Base-by-base conservation (phyloP, 2,329 filamentous ascomycete species). In the Botrytis paeoniae region DNA sequence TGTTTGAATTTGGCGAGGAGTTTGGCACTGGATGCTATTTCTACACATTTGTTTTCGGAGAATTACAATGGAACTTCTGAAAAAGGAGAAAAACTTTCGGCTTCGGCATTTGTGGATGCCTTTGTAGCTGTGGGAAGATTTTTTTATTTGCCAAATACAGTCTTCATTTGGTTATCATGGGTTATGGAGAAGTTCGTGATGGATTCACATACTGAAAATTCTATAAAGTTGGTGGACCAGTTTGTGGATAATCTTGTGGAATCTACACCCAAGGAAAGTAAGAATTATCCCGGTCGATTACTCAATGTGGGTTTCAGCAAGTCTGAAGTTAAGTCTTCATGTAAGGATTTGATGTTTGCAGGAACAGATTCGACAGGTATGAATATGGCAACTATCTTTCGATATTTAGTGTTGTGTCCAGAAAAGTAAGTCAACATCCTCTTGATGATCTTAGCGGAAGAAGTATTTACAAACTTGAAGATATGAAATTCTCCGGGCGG, bases 81-180 rank as follows among this genome's bases (percentile, higher is more conserved):
- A 39, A 78, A 78, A 29, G 77, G 80, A 12, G 75, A 76, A 54
- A 68, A 78, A 75, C 74, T 86, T 74, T 82, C 83, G 72, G 82
- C 85, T n/a, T 82, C 82, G 63, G 79, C 81, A 0, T 88, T 88
- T 76, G 86, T 89, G 20, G 85, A 89, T 77, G 82, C 84, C 3
- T 86, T 87, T 75, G 86, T 89, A 3, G 86, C 84, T 7, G 84
- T 88, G 10, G 86, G 86, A 0, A 81, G 85, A 5, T 87, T 88
- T 77, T 88, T 86, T 78, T 87, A 87, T 75, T 77, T 89, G 1
- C 85, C 85, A 1, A 83, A 81, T 37, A 79, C 75, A 62, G 76
- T 82, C 4, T 85, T 86, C 73, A 73, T 80, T 20, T 78, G 74
- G 74, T 25, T 80, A 69, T 76, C 81, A 48, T 78, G 75, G 76